Evolutionary conservation across 1,284 basidiomycete species (phyloP), one percentile per base, ranked within the genome.

Genomic region (Trametes hirsuta): DNA sequence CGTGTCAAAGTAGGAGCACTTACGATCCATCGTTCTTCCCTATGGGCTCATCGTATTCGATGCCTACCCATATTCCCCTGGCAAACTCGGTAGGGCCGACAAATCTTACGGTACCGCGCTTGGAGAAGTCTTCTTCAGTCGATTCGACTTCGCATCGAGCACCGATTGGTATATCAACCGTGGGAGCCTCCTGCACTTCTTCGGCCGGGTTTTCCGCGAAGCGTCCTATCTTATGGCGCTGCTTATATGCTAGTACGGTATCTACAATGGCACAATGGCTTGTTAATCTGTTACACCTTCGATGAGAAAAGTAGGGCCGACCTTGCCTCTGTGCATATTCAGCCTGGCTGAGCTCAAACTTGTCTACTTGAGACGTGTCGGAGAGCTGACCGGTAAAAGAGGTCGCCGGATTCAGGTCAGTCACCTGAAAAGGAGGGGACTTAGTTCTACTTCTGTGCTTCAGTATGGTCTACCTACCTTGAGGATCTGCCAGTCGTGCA

Each of bases 1-100:
- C 15, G 3, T n/a, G 9, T 12, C 3, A n/a, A 14, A 12, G 6
- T 6, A 40, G 11, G 11, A 14, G 24, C 25, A 86, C 93, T 79
- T 74, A 96, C 93, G 88, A 88, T 66, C 97, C 97, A 73, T 98
- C 92, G 65, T 97, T 96, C 77, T 96, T 98, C 11, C 97, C 96
- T 11, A 95, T 83, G 1, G 97, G 97, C 71, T 98, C 97, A 72
- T 99, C 97, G 69, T 97, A 94, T 74, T 97, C 93, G 6, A 99
- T 81, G 0, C 97, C 97, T 2, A 98, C 84, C 97, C 97, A 98
- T 0, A 85, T 72, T 0, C 90, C 89, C 61, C 81, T 86, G 36
- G 86, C 86, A 70, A 98, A 97, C 54, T 83, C 80, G 0, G 95
- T 94, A 25, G 77, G 72, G 0, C 97, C 97, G 11, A 96, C 87